phyloP scores from a whole-genome alignment of 768 basidiomycete genomes.

The Termitomyces sp. region DNA sequence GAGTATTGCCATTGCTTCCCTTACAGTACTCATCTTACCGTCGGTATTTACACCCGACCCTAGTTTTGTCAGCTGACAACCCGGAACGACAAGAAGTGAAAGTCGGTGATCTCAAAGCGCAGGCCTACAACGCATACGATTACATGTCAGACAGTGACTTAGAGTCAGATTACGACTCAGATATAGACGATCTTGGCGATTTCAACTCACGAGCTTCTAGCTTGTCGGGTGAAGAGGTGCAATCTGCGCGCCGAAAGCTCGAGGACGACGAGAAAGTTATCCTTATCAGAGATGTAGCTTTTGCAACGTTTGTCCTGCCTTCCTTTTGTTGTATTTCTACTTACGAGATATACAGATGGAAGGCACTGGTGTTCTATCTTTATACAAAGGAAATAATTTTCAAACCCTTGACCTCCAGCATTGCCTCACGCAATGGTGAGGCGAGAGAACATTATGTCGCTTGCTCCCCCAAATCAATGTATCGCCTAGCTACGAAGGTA shows the following conservation, averaged over 20 bases:
- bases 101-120: constrained; percentile 1
- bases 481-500: constrained; percentile 35
- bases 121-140: constrained; percentile 6
- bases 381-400: constrained; percentile 30
- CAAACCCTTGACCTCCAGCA: constrained; percentile 17
- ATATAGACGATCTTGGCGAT: not conserved
- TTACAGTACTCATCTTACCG: not conserved
- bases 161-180: constrained; percentile 4
- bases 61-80: constrained; percentile 10
- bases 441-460: not conserved
- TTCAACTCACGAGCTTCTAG: not conserved
- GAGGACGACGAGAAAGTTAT: constrained; percentile 11
- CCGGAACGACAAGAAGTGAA: constrained; percentile 5
- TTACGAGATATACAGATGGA: constrained; percentile 23
- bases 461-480: constrained; percentile 42
- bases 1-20: not conserved
- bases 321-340: not conserved
- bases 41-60: not conserved
- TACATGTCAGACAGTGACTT: constrained; percentile 20
- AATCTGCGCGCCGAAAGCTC: not conserved
- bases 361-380: constrained; percentile 32
- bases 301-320: constrained; percentile 14
- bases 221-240: not conserved
- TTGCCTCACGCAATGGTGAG: constrained; percentile 11
- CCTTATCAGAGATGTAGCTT: constrained; percentile 15